Percentiles rank a stretch among this genome's conserved stretches.
Evolutionary conservation across 2,329 filamentous ascomycete species (phyloP).

Genomic region (Monilinia aucupariae): DNA sequence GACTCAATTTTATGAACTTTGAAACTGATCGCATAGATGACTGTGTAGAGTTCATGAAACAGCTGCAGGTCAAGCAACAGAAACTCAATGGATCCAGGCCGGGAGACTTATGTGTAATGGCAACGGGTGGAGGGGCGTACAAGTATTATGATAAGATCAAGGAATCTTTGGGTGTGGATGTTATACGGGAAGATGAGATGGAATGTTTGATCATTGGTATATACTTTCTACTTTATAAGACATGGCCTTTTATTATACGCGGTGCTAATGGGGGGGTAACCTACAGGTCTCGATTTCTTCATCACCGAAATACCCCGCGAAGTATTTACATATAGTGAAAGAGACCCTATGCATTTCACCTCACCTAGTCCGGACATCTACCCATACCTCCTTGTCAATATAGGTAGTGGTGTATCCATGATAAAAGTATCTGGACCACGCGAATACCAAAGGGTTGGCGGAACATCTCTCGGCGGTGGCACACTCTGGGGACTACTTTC

Average conservation of each 20-base stretch:
- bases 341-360: constrained; percentile 84
- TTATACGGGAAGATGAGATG: constrained; percentile 95
- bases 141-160: constrained; percentile 94
- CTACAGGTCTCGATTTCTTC: constrained; percentile 87
- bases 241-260: neutral
- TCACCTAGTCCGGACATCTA: constrained; percentile 77
- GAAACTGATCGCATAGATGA: constrained; percentile 93
- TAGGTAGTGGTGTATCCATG: constrained; percentile 94
- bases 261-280: neutral
- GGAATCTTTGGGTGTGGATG: constrained; percentile 77
- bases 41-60: constrained; percentile 85
- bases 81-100: constrained; percentile 66
- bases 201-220: constrained; percentile 91
- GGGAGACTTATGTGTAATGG: constrained; percentile 81
- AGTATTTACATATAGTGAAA: constrained; percentile 93
- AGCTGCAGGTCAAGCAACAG: constrained; percentile 76
- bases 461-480: constrained; percentile 91
- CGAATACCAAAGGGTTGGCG: constrained; percentile 84
- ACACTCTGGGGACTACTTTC: constrained; percentile 94
- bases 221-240: constrained; percentile 22
- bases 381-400: constrained; percentile 96
- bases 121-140: constrained; percentile 90
- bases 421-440: constrained; percentile 91
- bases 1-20: constrained; percentile 92
- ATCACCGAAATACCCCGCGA: constrained; percentile 96